Evolutionary conservation across 192 early-diverging fungal genomes (phyloP), one percentile per base, ranked within the genome.

Genomic region (Mortierella antarctica): DNA sequence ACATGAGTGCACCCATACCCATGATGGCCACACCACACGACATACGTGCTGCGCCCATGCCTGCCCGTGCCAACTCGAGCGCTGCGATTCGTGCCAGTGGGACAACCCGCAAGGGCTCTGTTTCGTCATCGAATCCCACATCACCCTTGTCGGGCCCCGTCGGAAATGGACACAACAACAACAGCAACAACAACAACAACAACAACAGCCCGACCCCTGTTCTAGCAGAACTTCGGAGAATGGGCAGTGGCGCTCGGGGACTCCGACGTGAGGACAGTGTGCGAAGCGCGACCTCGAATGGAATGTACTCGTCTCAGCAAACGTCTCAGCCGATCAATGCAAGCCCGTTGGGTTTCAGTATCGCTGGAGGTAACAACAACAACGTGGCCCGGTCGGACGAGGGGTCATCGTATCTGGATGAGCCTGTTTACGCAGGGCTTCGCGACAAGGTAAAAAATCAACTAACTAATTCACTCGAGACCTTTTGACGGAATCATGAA

Each of bases 361-460:
- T 23, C 14, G 69, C 60, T 56, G 58, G 48, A 4, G 21, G 47
- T 65, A 31, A 48, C 39, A 51, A 23, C 6, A 60, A 17, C 31
- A 47, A 40, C 13, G 57, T 41, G 17, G 57, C 47, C 2, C 71
- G 71, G 2, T 73, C 71, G 21, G 66, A 69, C 18, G 74, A 76
- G n/a, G 67, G 66, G 7, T 9, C 46, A 1, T 57, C 66, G 1
- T 68, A 75, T 42, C 15, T 56, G 15, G 60, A 76, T n/a, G 74
- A 76, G 15, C 67, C 74, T 7, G 66, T 59, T 15, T 76, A 76
- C 52, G 54, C 65, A 6, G 65, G 65, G 10, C 65, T 67, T 62
- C 65, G 73, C 15, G 73, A 75, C 49, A 75, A 75, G 65, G 73
- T 75, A 71, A 58, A 12, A 14, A 46, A 53, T 21, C 21, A 51